Evolutionary conservation across 1,139 yeast species (phyloP).

Genomic region (Nakaseomyces glabratus): DNA sequence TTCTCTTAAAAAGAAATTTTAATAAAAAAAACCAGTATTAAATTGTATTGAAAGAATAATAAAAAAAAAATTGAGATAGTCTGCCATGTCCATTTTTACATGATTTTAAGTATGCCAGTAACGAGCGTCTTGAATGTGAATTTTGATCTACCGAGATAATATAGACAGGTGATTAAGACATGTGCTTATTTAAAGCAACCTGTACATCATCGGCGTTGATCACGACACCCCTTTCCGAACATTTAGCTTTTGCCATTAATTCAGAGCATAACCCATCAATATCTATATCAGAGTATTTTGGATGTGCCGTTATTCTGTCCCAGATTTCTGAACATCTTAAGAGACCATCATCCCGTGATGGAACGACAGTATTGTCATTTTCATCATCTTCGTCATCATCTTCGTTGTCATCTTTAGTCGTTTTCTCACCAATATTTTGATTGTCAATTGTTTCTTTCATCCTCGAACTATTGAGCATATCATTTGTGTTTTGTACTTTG

Average conservation of each 20-base stretch:
- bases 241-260: constrained; percentile 85
- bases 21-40: no score
- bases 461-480: constrained; percentile 1
- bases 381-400: constrained; percentile 7
- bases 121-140: no score
- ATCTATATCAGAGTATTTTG: constrained; percentile 84
- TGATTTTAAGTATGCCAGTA: no score
- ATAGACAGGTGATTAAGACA: constrained; percentile 12
- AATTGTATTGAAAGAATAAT: no score
- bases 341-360: constrained; percentile 40
- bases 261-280: constrained; percentile 88
- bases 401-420: not conserved
- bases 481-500: not conserved
- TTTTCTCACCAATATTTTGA: not conserved
- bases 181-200: constrained; percentile 38
- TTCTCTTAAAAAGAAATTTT: no score
- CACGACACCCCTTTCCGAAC: constrained; percentile 87
- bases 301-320: constrained; percentile 93
- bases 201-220: constrained; percentile 73
- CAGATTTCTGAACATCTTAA: constrained; percentile 85
- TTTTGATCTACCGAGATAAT: no score
- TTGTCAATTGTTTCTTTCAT: constrained; percentile 11
- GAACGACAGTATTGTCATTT: constrained; percentile 41
- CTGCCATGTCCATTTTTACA: no score
- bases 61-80: no score